These are phyloP conservation scores for Lachnellula arida DNA, from an alignment of 2,329 filamentous ascomycete genomes.

Conservation along the genomic window DNA sequence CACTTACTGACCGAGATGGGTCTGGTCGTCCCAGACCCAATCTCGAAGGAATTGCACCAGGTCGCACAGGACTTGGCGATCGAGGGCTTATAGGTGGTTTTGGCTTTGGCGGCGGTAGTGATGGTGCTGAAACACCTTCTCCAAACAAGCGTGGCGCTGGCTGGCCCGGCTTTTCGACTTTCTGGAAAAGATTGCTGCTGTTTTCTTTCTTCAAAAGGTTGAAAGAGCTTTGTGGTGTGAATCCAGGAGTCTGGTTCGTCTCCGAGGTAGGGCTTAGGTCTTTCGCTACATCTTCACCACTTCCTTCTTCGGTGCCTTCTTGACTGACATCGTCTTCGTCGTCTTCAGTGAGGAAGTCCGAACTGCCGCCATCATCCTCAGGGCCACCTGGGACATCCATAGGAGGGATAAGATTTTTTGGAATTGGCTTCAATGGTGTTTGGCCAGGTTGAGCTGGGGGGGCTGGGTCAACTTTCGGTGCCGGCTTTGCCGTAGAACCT, in stretches of 20 bases:
- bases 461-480: conserved; percentile 7
- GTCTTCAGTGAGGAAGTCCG: conserved; percentile 27
- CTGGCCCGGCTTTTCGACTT: conserved; percentile 42
- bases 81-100: conserved; percentile 51
- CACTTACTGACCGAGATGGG: conserved; percentile 52
- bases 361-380: conserved; percentile 29
- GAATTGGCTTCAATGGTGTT: conserved; percentile 13
- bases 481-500: conserved; percentile 28
- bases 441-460: conserved; percentile 3
- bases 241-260: conserved; percentile 43
- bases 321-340: conserved; percentile 38
- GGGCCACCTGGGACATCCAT: conserved; percentile 30
- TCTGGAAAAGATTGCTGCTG: conserved; percentile 36
- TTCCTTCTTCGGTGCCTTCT: conserved; percentile 45
- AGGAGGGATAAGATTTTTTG: conserved; percentile 22
- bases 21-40: conserved; percentile 46
- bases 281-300: conserved; percentile 59
- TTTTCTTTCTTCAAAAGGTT: conserved; percentile 39
- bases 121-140: conserved; percentile 47
- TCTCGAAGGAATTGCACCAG: conserved; percentile 47
- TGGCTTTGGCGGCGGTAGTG: conserved; percentile 48
- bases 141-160: conserved; percentile 47
- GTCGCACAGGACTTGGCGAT: conserved; percentile 66
- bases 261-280: conserved; percentile 52
- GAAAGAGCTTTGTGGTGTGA: conserved; percentile 57